Conservation (phyloP, 169 alveolate genomes). For the Babesia ovis region DNA sequence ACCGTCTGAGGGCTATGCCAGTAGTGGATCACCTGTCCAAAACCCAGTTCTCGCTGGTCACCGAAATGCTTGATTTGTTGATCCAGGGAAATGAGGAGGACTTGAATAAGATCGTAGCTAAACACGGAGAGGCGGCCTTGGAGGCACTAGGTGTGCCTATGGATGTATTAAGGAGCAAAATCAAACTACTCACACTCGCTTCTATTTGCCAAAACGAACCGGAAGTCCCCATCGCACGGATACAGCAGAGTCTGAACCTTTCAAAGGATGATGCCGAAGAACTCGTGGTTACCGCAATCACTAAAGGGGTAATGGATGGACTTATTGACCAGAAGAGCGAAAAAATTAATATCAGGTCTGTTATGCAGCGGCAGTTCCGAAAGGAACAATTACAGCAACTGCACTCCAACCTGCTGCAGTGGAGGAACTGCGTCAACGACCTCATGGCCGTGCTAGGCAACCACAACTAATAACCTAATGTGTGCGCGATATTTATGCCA, state of each 20-base stretch:
- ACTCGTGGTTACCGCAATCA: conserved; percentile 73
- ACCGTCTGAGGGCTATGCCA: conserved; percentile 59
- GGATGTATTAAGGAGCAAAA: conserved; percentile 13
- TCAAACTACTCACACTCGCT: conserved; percentile 47
- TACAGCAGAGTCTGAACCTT: conserved; percentile 54
- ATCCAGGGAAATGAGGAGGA: conserved; percentile 46
- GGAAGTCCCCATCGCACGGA: conserved; percentile 53
- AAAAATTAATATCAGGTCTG: conserved; percentile 62
- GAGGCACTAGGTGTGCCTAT: conserved; percentile 16
- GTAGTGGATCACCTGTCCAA: conserved; percentile 62
- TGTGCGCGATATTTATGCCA: background rate
- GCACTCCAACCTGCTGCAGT: conserved; percentile 56
- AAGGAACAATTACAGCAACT: conserved; percentile 59
- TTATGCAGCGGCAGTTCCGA: conserved; percentile 70
- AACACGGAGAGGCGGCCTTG: conserved; percentile 31
- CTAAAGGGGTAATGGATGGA: conserved; percentile 75
- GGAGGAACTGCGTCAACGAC: conserved; percentile 50
- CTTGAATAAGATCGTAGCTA: conserved; percentile 23
- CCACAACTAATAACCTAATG: background rate
- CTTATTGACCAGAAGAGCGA: conserved; percentile 72
- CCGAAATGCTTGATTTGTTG: conserved; percentile 40
- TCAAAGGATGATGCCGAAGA: conserved; percentile 62
- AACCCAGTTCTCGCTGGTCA: conserved; percentile 45
- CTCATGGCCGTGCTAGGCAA: conserved; percentile 27
- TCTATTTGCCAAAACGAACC: conserved; percentile 56